phyloP scores from a whole-genome alignment of 2,329 filamentous ascomycete species.

The Sodiomyces alkalinus region DNA sequence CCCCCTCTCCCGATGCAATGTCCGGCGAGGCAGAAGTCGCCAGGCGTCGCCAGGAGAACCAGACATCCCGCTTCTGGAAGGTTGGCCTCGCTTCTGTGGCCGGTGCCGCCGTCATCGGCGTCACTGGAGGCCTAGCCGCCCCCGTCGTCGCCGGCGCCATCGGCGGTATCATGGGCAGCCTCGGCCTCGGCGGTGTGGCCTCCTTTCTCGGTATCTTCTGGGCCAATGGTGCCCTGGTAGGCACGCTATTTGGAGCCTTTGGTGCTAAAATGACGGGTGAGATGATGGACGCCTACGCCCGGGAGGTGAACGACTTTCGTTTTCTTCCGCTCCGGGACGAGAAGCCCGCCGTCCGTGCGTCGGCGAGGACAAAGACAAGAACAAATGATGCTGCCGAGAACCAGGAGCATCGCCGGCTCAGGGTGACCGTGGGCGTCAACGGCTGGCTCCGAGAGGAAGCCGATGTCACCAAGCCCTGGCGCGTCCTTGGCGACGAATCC shows the following conservation, averaged over 20 bases:
- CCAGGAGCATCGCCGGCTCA: slow-evolving; percentile 35
- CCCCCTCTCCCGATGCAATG: slow-evolving; percentile 28
- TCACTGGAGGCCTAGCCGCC: slow-evolving; percentile 82
- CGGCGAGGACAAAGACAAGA: no score
- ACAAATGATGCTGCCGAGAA: no score
- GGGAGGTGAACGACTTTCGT: slow-evolving; percentile 66
- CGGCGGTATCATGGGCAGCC: slow-evolving; percentile 68
- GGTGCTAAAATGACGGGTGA: slow-evolving; percentile 66
- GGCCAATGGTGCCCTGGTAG: slow-evolving; percentile 73
- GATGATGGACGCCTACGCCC: slow-evolving; percentile 78
- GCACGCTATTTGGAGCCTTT: slow-evolving; percentile 77
- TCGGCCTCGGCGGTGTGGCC: slow-evolving; percentile 73
- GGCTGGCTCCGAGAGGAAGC: slow-evolving; percentile 68
- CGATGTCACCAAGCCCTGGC: slow-evolving; percentile 70
- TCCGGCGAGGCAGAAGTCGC: slow-evolving; percentile 63
- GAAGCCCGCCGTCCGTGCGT: slow-evolving; percentile 11
- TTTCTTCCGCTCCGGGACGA: slow-evolving; percentile 58
- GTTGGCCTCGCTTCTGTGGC: slow-evolving; percentile 79
- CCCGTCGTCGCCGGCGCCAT: slow-evolving; percentile 77
- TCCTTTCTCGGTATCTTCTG: slow-evolving; percentile 77
- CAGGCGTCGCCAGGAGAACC: slow-evolving; percentile 56
- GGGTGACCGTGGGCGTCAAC: slow-evolving; percentile 74
- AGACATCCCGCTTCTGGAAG: slow-evolving; percentile 66
- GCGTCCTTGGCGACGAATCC: slow-evolving; percentile 50
- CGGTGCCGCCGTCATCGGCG: slow-evolving; percentile 77